These are phyloP conservation scores for Phellopilus nigrolimitatus DNA, from an alignment of 1,284 basidiomycete species.

Conservation along the genomic window DNA sequence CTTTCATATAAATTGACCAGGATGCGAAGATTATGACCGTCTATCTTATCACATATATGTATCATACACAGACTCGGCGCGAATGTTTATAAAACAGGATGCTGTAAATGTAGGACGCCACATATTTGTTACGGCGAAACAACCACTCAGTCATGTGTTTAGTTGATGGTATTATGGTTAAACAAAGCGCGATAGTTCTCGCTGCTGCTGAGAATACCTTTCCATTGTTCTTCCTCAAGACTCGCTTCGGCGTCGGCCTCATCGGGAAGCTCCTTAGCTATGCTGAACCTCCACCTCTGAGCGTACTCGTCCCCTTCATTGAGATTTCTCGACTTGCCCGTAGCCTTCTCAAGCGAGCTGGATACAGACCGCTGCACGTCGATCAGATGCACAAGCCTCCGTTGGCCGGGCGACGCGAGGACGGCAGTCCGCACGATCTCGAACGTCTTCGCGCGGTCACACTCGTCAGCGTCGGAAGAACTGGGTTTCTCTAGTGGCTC, in stretches of 20 bases:
- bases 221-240: conserved; percentile 5
- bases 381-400: conserved; percentile 39
- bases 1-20: no score
- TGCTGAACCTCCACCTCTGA: conserved; percentile 1
- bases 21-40: no score
- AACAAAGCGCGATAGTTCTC: no score
- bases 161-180: no score
- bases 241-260: conserved; percentile 8
- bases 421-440: conserved; percentile 27
- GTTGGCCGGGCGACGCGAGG: conserved; percentile 21
- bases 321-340: background rate
- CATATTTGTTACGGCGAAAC: background rate
- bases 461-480: conserved; percentile 11
- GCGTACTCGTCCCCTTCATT: background rate
- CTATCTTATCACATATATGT: no score
- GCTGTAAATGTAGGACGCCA: no score
- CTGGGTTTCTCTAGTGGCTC: background rate
- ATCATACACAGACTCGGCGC: no score
- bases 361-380: conserved; percentile 43
- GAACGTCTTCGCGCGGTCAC: conserved; percentile 24
- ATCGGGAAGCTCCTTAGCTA: conserved; percentile 6
- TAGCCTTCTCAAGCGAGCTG: conserved; percentile 14
- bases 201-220: background rate
- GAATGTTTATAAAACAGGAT: no score
- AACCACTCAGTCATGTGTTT: background rate